These are phyloP conservation scores for Solanum arcanum DNA, from an alignment of 257 asterid genomes.

Conservation along the genomic window DNA sequence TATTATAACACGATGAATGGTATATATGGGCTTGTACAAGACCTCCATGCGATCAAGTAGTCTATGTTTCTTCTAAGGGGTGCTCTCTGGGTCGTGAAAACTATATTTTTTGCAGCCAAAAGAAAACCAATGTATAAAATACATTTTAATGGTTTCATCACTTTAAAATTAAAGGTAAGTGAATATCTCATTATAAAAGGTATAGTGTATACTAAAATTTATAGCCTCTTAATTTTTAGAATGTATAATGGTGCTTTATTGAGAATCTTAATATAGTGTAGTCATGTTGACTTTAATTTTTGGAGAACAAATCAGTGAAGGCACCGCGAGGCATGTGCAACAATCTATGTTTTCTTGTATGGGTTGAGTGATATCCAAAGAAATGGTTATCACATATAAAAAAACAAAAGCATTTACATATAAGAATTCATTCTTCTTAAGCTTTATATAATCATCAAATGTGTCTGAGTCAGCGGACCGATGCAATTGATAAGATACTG, in stretches of 20 bases:
- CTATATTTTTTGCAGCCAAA: not conserved
- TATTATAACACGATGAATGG: too few relatives aligned
- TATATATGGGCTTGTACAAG: too few relatives aligned
- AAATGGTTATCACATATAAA: not conserved
- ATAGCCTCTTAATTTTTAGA: too few relatives aligned
- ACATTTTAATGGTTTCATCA: too few relatives aligned
- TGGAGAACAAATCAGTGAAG: not conserved
- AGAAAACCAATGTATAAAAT: not conserved
- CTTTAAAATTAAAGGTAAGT: too few relatives aligned
- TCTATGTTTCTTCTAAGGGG: too few relatives aligned
- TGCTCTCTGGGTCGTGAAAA: too few relatives aligned
- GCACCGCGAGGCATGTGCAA: not conserved
- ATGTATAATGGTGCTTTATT: too few relatives aligned
- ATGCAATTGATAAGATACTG: not conserved
- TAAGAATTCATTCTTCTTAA: constrained; percentile 1
- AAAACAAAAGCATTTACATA: constrained; percentile 1
- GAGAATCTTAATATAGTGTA: not conserved
- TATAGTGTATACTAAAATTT: too few relatives aligned
- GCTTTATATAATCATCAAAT: constrained; percentile 10
- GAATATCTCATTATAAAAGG: too few relatives aligned
- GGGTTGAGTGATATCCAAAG: not conserved
- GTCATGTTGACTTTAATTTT: not conserved
- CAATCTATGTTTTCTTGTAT: not conserved
- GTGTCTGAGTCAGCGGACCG: not conserved
- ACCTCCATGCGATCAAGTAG: too few relatives aligned